Base-by-base conservation (phyloP, 2,329 filamentous ascomycete species). In the Colletotrichum sp. region DNA sequence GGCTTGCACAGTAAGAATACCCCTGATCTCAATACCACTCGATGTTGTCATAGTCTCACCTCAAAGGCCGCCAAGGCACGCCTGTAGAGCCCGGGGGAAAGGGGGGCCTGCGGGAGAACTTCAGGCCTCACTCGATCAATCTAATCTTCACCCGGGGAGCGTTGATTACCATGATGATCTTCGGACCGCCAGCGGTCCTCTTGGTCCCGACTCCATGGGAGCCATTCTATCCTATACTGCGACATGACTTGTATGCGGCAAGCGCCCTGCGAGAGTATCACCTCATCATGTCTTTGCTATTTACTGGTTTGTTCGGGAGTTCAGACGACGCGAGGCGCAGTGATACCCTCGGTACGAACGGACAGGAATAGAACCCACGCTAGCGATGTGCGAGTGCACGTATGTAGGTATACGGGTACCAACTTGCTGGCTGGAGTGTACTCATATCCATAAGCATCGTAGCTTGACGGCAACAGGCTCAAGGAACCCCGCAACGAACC, bases 381-480 rank as follows among this genome's bases (percentile, higher is more conserved):
- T 28, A 36, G 36, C 21, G 13, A 21, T 21, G 43, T 52, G n/a
- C 43, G n/a, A 52, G 43, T 52, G 43, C 43, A 52, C n/a, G 28
- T 34, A 34, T 34, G 32, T 43, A 43, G 36, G 36, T n/a, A 10
- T 13, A 61, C 28, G 14, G 14, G 26, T n/a, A 28, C 24, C 56
- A 63, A 36, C 21, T 48, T 36, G 18, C 59, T 62, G 55, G 18
- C 59, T 26, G 21, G 13, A 61, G 28, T n/a, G 32, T 26, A 16
- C 36, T 38, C 36, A 16, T 18, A 16, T 43, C 36, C n/a, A 13
- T 34, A 24, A 14, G 38, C 38, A 48, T 48, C 38, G 38, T n/a
- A 61, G 71, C 66, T 74, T 64, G 48, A 38, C 36, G 34, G 18
- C 55, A 36, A 67, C 56, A 75, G 67, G 69, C 62, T 67, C 43